phyloP scores from a whole-genome alignment of 345 rosid genomes.

The Arabidopsis suecica region DNA sequence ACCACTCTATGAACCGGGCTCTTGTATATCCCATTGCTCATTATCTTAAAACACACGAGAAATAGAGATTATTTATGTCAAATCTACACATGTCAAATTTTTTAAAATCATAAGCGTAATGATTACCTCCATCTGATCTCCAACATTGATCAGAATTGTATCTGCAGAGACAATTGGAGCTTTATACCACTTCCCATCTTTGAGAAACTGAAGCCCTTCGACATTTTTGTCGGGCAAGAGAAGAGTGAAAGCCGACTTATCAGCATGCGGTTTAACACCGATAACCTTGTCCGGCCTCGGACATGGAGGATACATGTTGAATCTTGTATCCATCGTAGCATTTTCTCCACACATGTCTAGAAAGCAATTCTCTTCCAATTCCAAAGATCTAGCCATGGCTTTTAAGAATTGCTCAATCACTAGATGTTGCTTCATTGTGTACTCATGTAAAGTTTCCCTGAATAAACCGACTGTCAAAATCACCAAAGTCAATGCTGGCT shows the following conservation, averaged over 20 bases:
- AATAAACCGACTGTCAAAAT: background rate
- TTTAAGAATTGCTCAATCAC: slow-evolving; percentile 40
- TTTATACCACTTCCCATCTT: slow-evolving; percentile 50
- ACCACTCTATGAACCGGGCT: slow-evolving; percentile 17
- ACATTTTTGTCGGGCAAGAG: slow-evolving; percentile 54
- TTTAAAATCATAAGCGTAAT: background rate
- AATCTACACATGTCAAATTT: background rate
- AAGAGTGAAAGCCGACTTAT: slow-evolving; percentile 55
- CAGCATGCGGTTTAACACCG: slow-evolving; percentile 60
- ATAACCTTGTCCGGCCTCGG: slow-evolving; percentile 53
- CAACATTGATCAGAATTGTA: slow-evolving; percentile 52
- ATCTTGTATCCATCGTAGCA: slow-evolving; percentile 45
- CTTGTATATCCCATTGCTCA: slow-evolving; percentile 61
- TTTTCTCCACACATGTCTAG: slow-evolving; percentile 47
- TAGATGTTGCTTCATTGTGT: slow-evolving; percentile 18
- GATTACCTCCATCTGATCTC: slow-evolving; percentile 54
- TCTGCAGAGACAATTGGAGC: slow-evolving; percentile 46
- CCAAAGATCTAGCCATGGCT: slow-evolving; percentile 54
- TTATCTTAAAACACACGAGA: slow-evolving; percentile 40
- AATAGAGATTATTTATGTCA: background rate
- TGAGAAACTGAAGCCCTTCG: slow-evolving; percentile 52
- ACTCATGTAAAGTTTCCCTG: slow-evolving; percentile 34
- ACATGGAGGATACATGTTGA: slow-evolving; percentile 57
- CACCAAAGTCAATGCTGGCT: too few relatives aligned
- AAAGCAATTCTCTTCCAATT: slow-evolving; percentile 51